These are phyloP conservation scores for Centella asiatica DNA, from an alignment of 129 eudicot species.

Conservation along the genomic window DNA sequence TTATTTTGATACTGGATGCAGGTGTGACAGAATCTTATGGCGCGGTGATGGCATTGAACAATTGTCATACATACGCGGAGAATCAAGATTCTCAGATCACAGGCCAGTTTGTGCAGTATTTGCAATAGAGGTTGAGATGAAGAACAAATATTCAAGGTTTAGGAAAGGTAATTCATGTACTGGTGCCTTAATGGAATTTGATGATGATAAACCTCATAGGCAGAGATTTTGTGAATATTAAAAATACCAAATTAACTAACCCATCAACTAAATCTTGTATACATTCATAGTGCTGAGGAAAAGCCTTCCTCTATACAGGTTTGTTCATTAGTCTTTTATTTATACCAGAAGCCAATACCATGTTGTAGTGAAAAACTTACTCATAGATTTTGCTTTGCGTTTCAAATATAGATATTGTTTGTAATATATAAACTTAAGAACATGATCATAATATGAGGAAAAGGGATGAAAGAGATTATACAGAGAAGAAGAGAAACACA, in stretches of 20 bases:
- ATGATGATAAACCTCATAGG: slow-evolving; percentile 34
- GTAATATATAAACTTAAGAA: neutral
- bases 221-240: slow-evolving; percentile 40
- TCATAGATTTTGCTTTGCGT: neutral
- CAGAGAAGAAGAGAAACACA: too few species aligned
- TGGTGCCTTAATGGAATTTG: slow-evolving; percentile 26
- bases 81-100: slow-evolving; percentile 77
- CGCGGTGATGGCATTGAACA: slow-evolving; percentile 58
- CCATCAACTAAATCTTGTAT: slow-evolving; percentile 1
- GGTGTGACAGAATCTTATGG: slow-evolving; percentile 83
- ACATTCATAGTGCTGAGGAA: neutral
- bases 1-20: slow-evolving; percentile 6
- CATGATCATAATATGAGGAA: too few species aligned
- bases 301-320: neutral
- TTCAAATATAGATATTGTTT: neutral
- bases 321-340: neutral
- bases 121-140: slow-evolving; percentile 47
- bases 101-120: slow-evolving; percentile 70
- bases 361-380: neutral
- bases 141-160: slow-evolving; percentile 23
- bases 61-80: slow-evolving; percentile 45
- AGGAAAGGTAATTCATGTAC: slow-evolving; percentile 61
- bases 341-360: neutral
- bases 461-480: too few species aligned
- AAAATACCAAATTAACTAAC: neutral